Conservation (phyloP, 257 asterid genomes). For the Leonotis leonurus region DNA sequence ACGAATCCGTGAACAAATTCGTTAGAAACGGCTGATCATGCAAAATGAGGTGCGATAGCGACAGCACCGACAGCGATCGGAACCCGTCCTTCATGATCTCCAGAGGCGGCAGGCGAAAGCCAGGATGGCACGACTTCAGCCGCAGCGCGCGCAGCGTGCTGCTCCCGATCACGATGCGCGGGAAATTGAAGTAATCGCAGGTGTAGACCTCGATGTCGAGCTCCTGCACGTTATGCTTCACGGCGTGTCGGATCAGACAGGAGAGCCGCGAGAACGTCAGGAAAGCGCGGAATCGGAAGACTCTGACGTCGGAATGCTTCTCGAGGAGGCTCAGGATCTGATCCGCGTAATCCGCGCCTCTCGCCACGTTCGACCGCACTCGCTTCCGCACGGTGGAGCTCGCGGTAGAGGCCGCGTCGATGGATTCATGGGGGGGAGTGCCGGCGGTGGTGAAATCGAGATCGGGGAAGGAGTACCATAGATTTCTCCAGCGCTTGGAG, state of each 20-base stretch:
- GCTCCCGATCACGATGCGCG: constrained; percentile 43
- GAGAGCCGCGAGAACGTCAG: constrained; percentile 43
- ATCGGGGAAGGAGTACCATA: constrained; percentile 73
- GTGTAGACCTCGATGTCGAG: constrained; percentile 70
- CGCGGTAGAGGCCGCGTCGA: neutral
- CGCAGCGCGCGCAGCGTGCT: constrained; percentile 37
- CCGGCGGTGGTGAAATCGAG: constrained; percentile 60
- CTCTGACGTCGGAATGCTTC: constrained; percentile 39
- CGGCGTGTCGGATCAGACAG: constrained; percentile 51
- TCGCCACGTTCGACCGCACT: constrained; percentile 11
- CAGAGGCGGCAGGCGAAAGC: constrained; percentile 70
- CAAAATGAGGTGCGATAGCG: constrained; percentile 46
- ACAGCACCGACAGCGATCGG: constrained; percentile 31
- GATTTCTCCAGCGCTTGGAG: constrained; percentile 52
- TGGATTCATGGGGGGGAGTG: neutral
- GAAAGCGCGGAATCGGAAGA: constrained; percentile 47
- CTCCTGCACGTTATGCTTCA: constrained; percentile 57
- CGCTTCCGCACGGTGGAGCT: constrained; percentile 13
- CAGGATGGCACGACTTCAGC: constrained; percentile 51
- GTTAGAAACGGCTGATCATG: constrained; percentile 44
- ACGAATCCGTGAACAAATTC: constrained; percentile 41
- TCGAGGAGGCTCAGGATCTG: constrained; percentile 41
- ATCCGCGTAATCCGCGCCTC: constrained; percentile 36
- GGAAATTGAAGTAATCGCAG: constrained; percentile 58
- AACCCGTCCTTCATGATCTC: constrained; percentile 52